Conservation (phyloP, 768 basidiomycete species). For the Xanthoconium purpureum region DNA sequence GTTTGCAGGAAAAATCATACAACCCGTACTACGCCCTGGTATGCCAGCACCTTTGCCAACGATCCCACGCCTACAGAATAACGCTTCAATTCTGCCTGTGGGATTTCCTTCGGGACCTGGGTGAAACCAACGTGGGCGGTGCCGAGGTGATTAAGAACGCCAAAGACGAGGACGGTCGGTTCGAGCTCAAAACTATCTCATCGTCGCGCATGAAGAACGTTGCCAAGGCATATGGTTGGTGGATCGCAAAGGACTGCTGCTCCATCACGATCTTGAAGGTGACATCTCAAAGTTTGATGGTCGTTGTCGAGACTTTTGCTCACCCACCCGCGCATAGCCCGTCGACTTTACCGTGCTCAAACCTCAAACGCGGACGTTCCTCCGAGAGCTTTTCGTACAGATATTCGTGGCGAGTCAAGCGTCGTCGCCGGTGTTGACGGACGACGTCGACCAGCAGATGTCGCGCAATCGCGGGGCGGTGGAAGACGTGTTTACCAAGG, state of each 20-base stretch:
- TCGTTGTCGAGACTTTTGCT: background rate
- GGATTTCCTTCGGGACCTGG: slow-evolving; percentile 93
- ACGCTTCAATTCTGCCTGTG: slow-evolving; percentile 94
- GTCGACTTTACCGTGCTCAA: slow-evolving; percentile 82
- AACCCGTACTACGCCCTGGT: slow-evolving; percentile 96
- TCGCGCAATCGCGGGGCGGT: slow-evolving; percentile 55
- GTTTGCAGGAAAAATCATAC: slow-evolving; percentile 72
- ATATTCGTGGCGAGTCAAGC: slow-evolving; percentile 76
- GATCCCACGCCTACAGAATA: slow-evolving; percentile 81
- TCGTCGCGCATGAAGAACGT: slow-evolving; percentile 62
- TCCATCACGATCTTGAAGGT: slow-evolving; percentile 84
- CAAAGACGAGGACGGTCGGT: slow-evolving; percentile 41
- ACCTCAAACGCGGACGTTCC: slow-evolving; percentile 58
- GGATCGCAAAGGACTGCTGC: slow-evolving; percentile 81
- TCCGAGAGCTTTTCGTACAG: slow-evolving; percentile 65
- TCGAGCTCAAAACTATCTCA: slow-evolving; percentile 53
- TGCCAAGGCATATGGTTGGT: slow-evolving; percentile 88
- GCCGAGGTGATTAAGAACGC: slow-evolving; percentile 67
- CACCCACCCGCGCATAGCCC: slow-evolving; percentile 48
- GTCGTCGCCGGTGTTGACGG: slow-evolving; percentile 57
- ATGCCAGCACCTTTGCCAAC: slow-evolving; percentile 73
- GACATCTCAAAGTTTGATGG: background rate
- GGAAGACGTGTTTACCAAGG: slow-evolving; percentile 80
- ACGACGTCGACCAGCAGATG: slow-evolving; percentile 35
- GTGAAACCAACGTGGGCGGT: slow-evolving; percentile 80